phyloP scores from a whole-genome alignment of 345 rosid species.

The Cardiospermum halicacabum region DNA sequence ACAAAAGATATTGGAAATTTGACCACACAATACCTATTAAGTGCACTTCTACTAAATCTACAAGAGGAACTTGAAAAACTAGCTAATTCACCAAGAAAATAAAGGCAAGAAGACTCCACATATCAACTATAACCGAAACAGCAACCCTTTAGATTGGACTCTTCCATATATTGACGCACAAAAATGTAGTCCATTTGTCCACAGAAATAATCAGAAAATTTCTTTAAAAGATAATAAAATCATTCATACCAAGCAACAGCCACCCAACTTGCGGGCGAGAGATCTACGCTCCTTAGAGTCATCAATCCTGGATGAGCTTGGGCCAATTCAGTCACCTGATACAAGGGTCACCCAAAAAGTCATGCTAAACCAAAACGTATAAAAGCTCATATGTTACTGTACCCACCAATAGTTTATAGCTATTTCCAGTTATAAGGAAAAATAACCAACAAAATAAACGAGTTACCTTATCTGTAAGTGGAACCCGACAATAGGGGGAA shows the following conservation, averaged over 20 bases:
- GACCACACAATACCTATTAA: neutral
- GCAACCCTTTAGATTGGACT: neutral
- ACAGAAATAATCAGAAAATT: neutral
- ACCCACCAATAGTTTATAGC: neutral
- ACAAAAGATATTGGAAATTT: neutral
- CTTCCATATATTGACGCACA: neutral
- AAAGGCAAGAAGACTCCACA: neutral
- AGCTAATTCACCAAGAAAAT: neutral
- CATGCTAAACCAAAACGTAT: neutral
- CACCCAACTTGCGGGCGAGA: constrained; percentile 93
- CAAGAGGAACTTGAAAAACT: neutral
- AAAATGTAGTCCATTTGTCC: neutral
- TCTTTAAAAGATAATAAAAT: neutral
- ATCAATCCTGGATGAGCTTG: constrained; percentile 35
- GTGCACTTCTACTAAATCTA: neutral
- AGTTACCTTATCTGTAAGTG: constrained; percentile 54
- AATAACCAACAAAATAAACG: neutral
- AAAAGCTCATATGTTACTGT: neutral
- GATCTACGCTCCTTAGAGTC: constrained; percentile 61
- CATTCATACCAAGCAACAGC: constrained; percentile 74
- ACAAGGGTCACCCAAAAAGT: neutral
- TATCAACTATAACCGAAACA: neutral
- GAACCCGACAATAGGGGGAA: constrained; percentile 59
- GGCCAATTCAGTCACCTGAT: constrained; percentile 50
- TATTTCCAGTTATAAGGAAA: neutral